Evolutionary conservation across 2,329 filamentous ascomycete species (phyloP).

Genomic region (Biscogniauxia mediterranea): DNA sequence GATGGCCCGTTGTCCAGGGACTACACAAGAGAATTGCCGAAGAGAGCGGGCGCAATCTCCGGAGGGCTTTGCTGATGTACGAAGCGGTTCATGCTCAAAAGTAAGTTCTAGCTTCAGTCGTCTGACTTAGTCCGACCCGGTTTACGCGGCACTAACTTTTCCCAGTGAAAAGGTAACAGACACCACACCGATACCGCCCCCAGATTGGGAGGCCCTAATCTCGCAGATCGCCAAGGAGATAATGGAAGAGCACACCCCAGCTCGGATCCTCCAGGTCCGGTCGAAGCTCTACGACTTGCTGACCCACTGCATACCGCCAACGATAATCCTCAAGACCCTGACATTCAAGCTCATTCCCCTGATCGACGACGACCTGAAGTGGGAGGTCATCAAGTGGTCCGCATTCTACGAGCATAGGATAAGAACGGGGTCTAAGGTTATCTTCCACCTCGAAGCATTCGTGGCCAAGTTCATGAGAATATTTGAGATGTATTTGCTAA

Average conservation of each 20-base stretch:
- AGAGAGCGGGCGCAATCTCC: conserved; percentile 87
- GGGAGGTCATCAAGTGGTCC: conserved; percentile 91
- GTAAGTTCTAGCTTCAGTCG: conserved; percentile 49
- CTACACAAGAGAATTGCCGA: conserved; percentile 83
- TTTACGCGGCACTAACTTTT: conserved; percentile 29
- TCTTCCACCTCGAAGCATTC: conserved; percentile 97
- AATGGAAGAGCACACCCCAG: conserved; percentile 87
- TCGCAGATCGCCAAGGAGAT: conserved; percentile 89
- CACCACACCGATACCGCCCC: conserved; percentile 83
- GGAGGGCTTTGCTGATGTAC: conserved; percentile 91
- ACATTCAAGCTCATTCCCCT: conserved; percentile 88
- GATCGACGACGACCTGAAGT: conserved; percentile 86
- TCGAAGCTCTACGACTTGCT: conserved; percentile 96
- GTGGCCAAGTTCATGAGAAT: conserved; percentile 98
- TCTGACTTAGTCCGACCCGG: conserved; percentile 1
- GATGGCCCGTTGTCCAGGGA: conserved; percentile 72
- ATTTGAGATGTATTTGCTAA: conserved; percentile 87
- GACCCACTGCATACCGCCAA: conserved; percentile 94
- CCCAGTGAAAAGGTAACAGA: conserved; percentile 85
- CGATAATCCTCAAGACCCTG: conserved; percentile 89
- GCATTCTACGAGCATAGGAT: conserved; percentile 97
- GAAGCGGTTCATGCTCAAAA: conserved; percentile 97
- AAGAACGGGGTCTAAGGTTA: conserved; percentile 88
- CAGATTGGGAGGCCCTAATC: conserved; percentile 95
- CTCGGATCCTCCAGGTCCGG: conserved; percentile 81